Base-by-base conservation (phyloP, 805 yeast species). In the Yamadazyma insecticola region DNA sequence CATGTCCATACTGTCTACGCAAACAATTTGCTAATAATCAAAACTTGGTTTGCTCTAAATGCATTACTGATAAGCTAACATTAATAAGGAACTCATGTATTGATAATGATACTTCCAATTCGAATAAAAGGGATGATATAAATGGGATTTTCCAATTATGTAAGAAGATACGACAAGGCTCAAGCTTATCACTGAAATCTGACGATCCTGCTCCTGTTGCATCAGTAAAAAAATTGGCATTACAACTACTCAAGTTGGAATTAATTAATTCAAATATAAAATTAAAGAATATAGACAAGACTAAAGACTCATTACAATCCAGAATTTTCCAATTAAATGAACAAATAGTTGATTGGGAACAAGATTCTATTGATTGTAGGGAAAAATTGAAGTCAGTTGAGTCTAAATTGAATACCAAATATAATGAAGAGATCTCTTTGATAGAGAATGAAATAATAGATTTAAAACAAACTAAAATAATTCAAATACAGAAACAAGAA, bases 171-270 rank as follows among this genome's bases (percentile, higher is more conserved):
- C 40, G 31, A 22, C 28, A 28, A 7, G 43, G 40, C 7, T 29
- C 28, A 11, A 7, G 26, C n/a, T 29, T 28, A 8, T 7, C 29
- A 27, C 12, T 18, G 4, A n/a, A n/a, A n/a, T n/a, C n/a, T n/a
- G n/a, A n/a, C n/a, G n/a, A n/a, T 7, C 21, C 21, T 7, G 10
- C 10, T 18, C 10, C 21, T 10, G 9, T 18, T 7, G 21, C 20
- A 10, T 41, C 55, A 14, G 45, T 60, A 3, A 47, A 51, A 13
- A 32, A 43, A 11, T 37, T 64, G 7, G 45, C 61, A 2, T 34
- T 55, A 4, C 64, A 59, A 29, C 44, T 64, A 24, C 48, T 51
- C 20, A 61, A 55, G 36, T 43, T 60, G 11, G 51, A 53, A 22
- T 22, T 38, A 3, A 26, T 38, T 11, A 38, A 41, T 30, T 17